Conservation (phyloP, 208 protist species). For the Leptomonas pyrrhocoris region DNA sequence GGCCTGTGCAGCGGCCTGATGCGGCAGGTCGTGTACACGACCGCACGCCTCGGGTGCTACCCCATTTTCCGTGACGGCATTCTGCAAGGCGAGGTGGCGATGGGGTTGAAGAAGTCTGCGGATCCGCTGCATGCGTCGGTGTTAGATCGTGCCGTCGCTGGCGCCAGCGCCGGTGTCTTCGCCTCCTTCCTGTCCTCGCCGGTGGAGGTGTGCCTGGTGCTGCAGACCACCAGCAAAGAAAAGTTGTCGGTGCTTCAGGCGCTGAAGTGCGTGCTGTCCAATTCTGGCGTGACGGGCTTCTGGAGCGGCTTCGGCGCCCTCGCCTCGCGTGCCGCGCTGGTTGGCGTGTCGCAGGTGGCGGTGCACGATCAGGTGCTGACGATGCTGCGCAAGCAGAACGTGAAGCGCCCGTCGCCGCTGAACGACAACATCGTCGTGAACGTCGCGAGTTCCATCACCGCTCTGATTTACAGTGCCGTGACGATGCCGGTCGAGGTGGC, state of each 20-base stretch:
- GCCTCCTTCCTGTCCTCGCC: conserved; percentile 88
- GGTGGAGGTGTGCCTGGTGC: conserved; percentile 90
- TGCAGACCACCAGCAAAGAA: conserved; percentile 83
- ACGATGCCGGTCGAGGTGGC: conserved; percentile 93
- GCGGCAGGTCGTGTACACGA: conserved; percentile 93
- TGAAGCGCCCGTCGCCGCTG: conserved; percentile 24
- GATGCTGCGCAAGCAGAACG: conserved; percentile 62
- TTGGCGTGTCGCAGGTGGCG: conserved; percentile 89
- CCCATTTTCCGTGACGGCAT: conserved; percentile 88
- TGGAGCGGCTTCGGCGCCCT: conserved; percentile 88
- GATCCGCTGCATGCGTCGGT: conserved; percentile 59
- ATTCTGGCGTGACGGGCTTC: conserved; percentile 67
- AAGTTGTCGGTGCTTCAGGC: conserved; percentile 65
- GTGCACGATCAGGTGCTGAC: conserved; percentile 93
- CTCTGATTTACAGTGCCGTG: conserved; percentile 81
- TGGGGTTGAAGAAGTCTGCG: conserved; percentile 45
- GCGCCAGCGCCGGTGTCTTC: conserved; percentile 77
- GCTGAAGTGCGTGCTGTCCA: conserved; percentile 41
- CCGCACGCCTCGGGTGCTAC: conserved; percentile 88
- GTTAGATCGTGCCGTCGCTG: conserved; percentile 78
- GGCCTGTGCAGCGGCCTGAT: conserved; percentile 76
- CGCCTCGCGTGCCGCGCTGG: conserved; percentile 79
- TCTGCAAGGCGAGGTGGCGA: conserved; percentile 43
- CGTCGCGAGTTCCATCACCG: conserved; percentile 78
- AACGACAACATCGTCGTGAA: conserved; percentile 83